These are phyloP conservation scores for Beauveria sp. DNA, from an alignment of 2,329 filamentous ascomycete species.

Conservation along the genomic window DNA sequence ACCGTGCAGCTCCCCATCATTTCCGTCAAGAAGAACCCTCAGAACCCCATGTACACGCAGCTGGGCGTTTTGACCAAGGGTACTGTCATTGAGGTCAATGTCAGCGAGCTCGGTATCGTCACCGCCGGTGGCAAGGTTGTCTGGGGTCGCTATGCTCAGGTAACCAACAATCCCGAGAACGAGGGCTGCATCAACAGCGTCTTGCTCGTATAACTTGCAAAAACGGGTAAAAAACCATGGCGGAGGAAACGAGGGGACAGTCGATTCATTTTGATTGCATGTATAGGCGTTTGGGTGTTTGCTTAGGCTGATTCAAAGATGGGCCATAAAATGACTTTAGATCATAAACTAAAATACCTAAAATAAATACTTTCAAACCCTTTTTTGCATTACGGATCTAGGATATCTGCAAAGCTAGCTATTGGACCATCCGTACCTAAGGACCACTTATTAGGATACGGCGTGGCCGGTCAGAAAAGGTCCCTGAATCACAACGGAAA, in stretches of 20 bases:
- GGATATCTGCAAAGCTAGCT: background rate
- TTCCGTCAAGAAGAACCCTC: constrained; percentile 59
- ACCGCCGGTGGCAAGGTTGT: constrained; percentile 89
- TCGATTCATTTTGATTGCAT: constrained; percentile 16
- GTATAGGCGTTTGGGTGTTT: constrained; percentile 22
- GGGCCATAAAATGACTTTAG: background rate
- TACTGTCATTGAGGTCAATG: constrained; percentile 79
- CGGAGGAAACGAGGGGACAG: background rate
- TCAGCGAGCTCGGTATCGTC: constrained; percentile 82
- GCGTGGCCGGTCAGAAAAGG: background rate
- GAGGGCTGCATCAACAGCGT: constrained; percentile 39
- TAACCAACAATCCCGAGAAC: constrained; percentile 47
- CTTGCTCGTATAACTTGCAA: constrained; percentile 22
- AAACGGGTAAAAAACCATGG: background rate
- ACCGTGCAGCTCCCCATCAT: constrained; percentile 83
- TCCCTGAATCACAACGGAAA: background rate
- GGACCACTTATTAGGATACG: background rate
- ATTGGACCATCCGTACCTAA: background rate
- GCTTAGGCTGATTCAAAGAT: constrained; percentile 6
- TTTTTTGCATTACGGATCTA: too few relatives aligned
- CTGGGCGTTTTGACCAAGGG: constrained; percentile 84
- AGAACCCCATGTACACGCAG: constrained; percentile 86
- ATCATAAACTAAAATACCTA: constrained; percentile 3
- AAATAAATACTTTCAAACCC: background rate
- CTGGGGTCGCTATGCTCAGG: constrained; percentile 79